phyloP scores from a whole-genome alignment of 768 basidiomycete species.

The Russula brevipes region DNA sequence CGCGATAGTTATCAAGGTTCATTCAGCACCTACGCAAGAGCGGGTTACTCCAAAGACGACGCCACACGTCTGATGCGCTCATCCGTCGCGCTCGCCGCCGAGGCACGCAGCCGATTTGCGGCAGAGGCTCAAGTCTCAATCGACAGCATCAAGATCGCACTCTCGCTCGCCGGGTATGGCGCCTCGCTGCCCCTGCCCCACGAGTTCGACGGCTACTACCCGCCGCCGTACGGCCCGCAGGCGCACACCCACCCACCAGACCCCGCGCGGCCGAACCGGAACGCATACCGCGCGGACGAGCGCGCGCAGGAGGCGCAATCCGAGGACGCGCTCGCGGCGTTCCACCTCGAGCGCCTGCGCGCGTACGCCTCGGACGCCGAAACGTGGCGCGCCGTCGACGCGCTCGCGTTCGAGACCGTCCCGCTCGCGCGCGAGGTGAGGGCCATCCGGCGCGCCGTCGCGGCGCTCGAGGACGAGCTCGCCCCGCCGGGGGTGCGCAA shows the following conservation, averaged over 20 bases:
- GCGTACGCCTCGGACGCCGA: slow-evolving; percentile 46
- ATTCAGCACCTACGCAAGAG: slow-evolving; percentile 45
- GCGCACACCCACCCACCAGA: slow-evolving; percentile 24
- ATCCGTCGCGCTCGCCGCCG: slow-evolving; percentile 46
- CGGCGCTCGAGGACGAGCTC: slow-evolving; percentile 31
- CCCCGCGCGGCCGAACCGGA: slow-evolving; percentile 34
- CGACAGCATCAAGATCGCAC: slow-evolving; percentile 44
- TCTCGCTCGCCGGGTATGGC: slow-evolving; percentile 74
- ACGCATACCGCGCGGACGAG: slow-evolving; percentile 38
- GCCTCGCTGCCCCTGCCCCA: slow-evolving; percentile 59
- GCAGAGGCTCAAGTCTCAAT: slow-evolving; percentile 20
- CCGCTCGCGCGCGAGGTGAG: slow-evolving; percentile 60
- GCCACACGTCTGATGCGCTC: slow-evolving; percentile 48
- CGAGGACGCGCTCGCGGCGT: slow-evolving; percentile 49
- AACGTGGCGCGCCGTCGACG: slow-evolving; percentile 54
- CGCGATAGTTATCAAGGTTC: slow-evolving; percentile 60
- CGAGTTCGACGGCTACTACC: slow-evolving; percentile 72
- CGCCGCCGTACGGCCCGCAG: slow-evolving; percentile 66
- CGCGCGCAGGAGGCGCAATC: slow-evolving; percentile 34
- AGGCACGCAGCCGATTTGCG: slow-evolving; percentile 40
- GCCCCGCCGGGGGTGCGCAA: slow-evolving; percentile 35
- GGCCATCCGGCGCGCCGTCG: slow-evolving; percentile 61
- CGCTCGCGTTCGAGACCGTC: slow-evolving; percentile 74
- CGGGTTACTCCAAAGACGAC: slow-evolving; percentile 43
- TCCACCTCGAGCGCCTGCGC: slow-evolving; percentile 58